Evolutionary conservation across 345 rosid species (phyloP).

Genomic region (Acer yangbiense): DNA sequence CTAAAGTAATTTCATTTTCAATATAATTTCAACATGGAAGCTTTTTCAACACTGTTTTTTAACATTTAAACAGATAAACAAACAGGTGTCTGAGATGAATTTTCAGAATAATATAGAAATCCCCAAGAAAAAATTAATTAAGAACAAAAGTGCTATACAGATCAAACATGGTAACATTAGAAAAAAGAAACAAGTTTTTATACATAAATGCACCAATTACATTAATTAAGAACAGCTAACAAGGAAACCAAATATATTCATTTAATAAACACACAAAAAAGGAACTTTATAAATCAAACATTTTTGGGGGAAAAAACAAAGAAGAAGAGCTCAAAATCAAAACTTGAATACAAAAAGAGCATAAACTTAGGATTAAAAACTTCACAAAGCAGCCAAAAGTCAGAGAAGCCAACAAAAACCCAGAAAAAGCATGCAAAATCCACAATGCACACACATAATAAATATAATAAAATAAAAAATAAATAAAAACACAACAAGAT

Average conservation of each 20-base stretch:
- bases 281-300: not conserved
- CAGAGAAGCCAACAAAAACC: not conserved
- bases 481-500: not conserved
- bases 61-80: not conserved
- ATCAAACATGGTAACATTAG: conserved; percentile 11
- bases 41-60: conserved; percentile 4
- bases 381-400: not conserved
- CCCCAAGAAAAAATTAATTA: not conserved
- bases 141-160: not conserved
- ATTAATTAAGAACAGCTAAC: not conserved
- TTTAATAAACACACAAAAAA: not conserved
- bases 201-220: not conserved
- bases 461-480: not conserved
- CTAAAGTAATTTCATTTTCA: conserved; percentile 13
- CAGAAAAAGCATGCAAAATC: conserved; percentile 11
- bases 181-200: not conserved
- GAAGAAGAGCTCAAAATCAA: not conserved
- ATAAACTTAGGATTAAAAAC: not conserved
- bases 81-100: not conserved
- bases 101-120: not conserved
- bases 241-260: not conserved
- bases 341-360: not conserved
- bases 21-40: not conserved
- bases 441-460: conserved; percentile 1
- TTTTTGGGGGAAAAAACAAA: not conserved